Evolutionary conservation across 2,329 filamentous ascomycete genomes (phyloP).

Genomic region (Zymoseptoria crescenta): DNA sequence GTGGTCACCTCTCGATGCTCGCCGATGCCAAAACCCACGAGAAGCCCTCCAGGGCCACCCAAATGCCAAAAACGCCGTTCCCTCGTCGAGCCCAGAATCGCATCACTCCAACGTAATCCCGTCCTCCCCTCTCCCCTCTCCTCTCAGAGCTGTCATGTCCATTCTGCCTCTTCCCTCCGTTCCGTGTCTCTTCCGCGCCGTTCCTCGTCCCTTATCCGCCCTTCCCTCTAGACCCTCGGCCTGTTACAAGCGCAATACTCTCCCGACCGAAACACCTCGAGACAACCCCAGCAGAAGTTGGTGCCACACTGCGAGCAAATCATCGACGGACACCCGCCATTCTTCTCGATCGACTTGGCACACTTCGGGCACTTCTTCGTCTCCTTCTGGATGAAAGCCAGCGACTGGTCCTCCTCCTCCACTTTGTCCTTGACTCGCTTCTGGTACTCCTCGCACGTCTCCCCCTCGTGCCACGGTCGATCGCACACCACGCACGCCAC

Average conservation of each 20-base stretch:
- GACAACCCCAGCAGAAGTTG: conserved; percentile 28
- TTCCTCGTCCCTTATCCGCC: not conserved
- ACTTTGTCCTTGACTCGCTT: conserved; percentile 15
- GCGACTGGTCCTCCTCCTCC: conserved; percentile 25
- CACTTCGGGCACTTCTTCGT: conserved; percentile 27
- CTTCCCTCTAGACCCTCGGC: not conserved
- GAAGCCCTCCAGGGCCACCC: too few species aligned
- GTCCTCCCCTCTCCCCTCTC: not conserved
- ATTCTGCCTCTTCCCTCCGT: not conserved
- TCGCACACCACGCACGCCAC: conserved; percentile 27
- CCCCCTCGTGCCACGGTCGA: conserved; percentile 24
- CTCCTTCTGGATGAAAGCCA: conserved; percentile 13
- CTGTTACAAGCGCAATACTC: not conserved
- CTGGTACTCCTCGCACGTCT: conserved; percentile 30
- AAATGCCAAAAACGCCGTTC: not conserved
- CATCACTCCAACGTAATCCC: not conserved
- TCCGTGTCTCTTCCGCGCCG: not conserved
- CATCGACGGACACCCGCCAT: conserved; percentile 28
- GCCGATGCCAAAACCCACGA: too few species aligned
- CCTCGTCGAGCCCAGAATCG: not conserved
- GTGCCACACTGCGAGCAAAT: conserved; percentile 19
- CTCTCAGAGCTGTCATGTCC: not conserved
- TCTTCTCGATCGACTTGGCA: conserved; percentile 24
- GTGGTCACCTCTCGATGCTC: too few species aligned
- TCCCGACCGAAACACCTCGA: conserved; percentile 2